Evolutionary conservation across 768 basidiomycete species (phyloP), one percentile per base, ranked within the genome.

Genomic region (Tricholoma furcatifolium): DNA sequence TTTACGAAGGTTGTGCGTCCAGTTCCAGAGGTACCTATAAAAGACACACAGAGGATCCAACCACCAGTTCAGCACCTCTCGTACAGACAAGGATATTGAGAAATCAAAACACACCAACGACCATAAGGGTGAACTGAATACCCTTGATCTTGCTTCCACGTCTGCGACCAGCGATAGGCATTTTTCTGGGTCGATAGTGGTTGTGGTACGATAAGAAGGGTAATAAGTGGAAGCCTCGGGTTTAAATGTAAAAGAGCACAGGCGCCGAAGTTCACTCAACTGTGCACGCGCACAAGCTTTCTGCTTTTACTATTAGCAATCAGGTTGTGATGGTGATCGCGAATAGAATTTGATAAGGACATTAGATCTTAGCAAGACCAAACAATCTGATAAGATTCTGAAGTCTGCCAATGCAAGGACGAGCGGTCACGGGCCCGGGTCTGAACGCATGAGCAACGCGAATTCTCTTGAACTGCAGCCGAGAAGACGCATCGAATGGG

Each of bases 1-100:
- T 95, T 95, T 65, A 95, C 88, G 62, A 95, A 93, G 35, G 92
- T 93, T 39, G 91, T 93, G 48, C 91, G 81, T 21, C 89, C 89
- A 46, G 89, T 91, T 38, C 92, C 92, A 62, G 91, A 91, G 54
- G 87, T 86, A 67, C 92, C 92, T 94, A 60, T 35, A 45, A 51
- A 34, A 57, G 32, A 44, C 34, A 17, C 11, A 43, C 20, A 58
- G 32, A 43, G 49, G 35, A 18, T 10, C 14, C 32, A 18, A 8
- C 14, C 32, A 40, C 47, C 21, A 41, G 11, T 10, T 10, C 5
- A 14, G 15, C 6, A 20, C 6, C 5, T 14, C 47, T 34, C 35
- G 11, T 21, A 1, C 8, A n/a, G 21, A 17, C n/a, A 50, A 11
- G n/a, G 23, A 31, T 5, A 23, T 17, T 21, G 20, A 38, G 36